These are phyloP conservation scores for Syzygium aqueum DNA, from an alignment of 345 rosid species.

Conservation along the genomic window DNA sequence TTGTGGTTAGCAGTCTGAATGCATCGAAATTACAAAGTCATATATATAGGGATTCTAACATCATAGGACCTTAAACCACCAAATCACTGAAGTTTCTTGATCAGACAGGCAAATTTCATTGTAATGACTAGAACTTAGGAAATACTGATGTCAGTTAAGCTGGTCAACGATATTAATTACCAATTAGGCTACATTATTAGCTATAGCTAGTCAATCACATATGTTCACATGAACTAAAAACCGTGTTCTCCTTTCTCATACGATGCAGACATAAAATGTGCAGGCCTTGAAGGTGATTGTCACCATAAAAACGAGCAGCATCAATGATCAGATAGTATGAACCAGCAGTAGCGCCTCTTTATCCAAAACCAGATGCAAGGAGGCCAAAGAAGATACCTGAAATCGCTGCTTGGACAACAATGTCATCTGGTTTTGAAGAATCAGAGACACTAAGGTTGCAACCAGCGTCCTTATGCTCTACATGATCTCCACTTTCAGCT, in stretches of 20 bases:
- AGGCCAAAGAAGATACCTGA: conserved; percentile 7
- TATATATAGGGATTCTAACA: neutral
- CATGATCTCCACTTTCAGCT: conserved; percentile 3
- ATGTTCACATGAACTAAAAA: neutral
- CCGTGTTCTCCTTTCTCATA: neutral
- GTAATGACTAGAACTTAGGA: neutral
- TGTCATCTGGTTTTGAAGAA: conserved; percentile 9
- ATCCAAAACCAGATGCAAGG: neutral
- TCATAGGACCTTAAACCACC: neutral
- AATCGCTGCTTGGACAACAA: conserved; percentile 15
- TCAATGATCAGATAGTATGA: neutral
- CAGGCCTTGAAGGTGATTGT: neutral
- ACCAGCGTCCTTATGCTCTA: conserved; percentile 1
- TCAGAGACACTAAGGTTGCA: conserved; percentile 12
- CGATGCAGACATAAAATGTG: neutral
- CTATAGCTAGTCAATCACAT: neutral
- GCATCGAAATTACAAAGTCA: neutral
- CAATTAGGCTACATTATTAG: neutral
- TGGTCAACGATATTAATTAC: neutral
- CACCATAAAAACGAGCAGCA: neutral
- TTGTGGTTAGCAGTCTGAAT: neutral
- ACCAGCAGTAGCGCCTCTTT: neutral
- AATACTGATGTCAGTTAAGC: neutral
- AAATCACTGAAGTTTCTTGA: neutral
- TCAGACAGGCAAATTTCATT: neutral